phyloP scores from a whole-genome alignment of 1,139 yeast species.

The Casaregolazyma suthepensis region DNA sequence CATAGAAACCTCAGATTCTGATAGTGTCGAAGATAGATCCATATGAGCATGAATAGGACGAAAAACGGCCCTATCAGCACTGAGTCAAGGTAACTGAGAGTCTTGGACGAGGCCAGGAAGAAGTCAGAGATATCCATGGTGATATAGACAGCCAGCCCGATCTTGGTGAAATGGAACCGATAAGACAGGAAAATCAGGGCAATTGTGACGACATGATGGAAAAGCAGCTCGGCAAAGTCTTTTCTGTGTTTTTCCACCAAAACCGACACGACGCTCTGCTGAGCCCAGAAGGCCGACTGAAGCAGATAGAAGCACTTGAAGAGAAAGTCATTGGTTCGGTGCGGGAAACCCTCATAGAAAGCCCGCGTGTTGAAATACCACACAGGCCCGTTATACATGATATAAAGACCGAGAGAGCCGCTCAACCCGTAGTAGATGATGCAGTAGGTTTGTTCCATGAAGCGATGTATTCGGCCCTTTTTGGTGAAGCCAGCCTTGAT shows the following conservation, averaged over 20 bases:
- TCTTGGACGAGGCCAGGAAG: constrained; percentile 76
- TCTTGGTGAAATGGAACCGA: constrained; percentile 92
- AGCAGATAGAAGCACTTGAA: constrained; percentile 80
- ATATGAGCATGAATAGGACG: constrained; percentile 55
- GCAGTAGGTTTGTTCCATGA: constrained; percentile 90
- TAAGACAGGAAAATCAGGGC: constrained; percentile 85
- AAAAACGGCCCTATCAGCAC: constrained; percentile 59
- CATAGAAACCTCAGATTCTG: constrained; percentile 72
- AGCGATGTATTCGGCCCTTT: constrained; percentile 62
- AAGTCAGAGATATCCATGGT: constrained; percentile 96
- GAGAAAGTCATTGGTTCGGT: constrained; percentile 59
- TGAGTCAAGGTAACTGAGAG: constrained; percentile 76
- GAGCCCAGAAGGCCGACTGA: constrained; percentile 97
- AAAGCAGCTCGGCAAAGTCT: constrained; percentile 83
- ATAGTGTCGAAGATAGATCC: constrained; percentile 89
- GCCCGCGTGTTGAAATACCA: constrained; percentile 86
- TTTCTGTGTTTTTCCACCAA: constrained; percentile 94
- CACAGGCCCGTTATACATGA: constrained; percentile 74
- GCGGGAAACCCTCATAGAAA: constrained; percentile 79
- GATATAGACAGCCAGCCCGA: constrained; percentile 84
- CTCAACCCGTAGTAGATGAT: constrained; percentile 72
- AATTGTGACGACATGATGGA: constrained; percentile 90
- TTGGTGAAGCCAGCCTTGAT: constrained; percentile 45
- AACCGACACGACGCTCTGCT: constrained; percentile 76
- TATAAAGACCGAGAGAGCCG: constrained; percentile 84